Base-by-base conservation (phyloP, 306 rosid genomes). In the Cyamopsis tetragonoloba region DNA sequence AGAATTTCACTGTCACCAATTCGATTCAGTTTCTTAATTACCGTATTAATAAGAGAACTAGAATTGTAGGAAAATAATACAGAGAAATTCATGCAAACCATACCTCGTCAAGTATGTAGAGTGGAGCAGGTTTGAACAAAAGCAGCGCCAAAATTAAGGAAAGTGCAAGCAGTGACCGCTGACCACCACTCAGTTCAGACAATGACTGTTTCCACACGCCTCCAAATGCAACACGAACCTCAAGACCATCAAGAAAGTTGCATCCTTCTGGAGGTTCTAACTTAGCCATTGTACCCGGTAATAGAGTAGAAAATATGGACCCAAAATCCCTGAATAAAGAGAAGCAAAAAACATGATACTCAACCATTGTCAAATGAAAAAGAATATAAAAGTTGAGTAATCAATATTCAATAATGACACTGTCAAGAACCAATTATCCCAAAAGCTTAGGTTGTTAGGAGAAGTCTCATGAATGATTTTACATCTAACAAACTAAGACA, bases 181-280 rank as follows among this genome's bases (percentile, higher is more conserved):
- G 98, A 42, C 98, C 98, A 62, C 98, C 98, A 81, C 98, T 93
- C 48, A 93, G 74, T 79, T 93, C 98, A 19, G 98, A 93, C 73
- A 93, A 84, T 12, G 98, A 88, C 82, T 93, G 98, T 81, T 89
- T 93, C 98, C 98, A 93, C 55, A 89, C 97, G 72, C 91, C 68
- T 56, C 98, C 98, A 84, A 93, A 93, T 66, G 97, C 98, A 66
- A 93, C 98, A 31, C 88, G 87, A 66, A 93, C 98, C 86, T 93
- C 98, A 57, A 93, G 97, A 38, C 98, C 98, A 71, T 93, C 98
- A 58, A 93, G 86, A 78, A 93, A 93, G 76, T 79, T 89, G 73
- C 90, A 59, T 53, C 98, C 98, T 81, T 93, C 98, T 47, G 95
- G 91, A 80, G 98, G 98, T 70, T 89, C 96, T 72, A 93, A 80